Conservation (phyloP, 208 protist species). For the Zelonia costaricensis region DNA sequence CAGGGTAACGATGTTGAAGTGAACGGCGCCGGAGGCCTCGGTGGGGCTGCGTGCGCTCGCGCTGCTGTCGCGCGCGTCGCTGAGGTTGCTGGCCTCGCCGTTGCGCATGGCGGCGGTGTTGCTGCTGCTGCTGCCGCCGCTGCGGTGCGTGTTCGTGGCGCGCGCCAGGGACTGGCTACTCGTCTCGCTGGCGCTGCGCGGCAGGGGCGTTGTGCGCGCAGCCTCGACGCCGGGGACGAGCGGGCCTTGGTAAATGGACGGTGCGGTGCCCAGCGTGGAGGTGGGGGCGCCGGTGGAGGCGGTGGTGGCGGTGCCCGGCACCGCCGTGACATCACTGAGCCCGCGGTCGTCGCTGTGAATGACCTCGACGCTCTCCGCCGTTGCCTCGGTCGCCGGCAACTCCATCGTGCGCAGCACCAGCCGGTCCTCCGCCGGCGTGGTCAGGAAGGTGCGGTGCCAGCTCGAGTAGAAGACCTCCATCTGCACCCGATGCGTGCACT, state of each 20-base stretch:
- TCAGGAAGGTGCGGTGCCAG: conserved; percentile 49
- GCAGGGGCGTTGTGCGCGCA: neutral
- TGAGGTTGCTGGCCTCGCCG: neutral
- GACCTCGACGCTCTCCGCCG: conserved; percentile 22
- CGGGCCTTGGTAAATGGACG: neutral
- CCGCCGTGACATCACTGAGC: no score
- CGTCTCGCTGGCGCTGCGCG: conserved; percentile 7
- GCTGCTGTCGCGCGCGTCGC: conserved; percentile 1
- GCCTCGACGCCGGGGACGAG: neutral
- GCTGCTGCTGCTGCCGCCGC: neutral
- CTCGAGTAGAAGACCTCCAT: conserved; percentile 77
- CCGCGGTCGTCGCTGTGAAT: conserved; percentile 5
- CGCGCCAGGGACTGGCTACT: conserved; percentile 6
- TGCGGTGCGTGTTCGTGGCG: conserved; percentile 1
- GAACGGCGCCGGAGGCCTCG: conserved; percentile 17
- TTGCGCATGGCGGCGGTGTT: neutral
- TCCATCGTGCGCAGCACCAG: conserved; percentile 25
- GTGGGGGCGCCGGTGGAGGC: neutral
- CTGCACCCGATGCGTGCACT: conserved; percentile 62
- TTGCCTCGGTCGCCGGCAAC: conserved; percentile 19
- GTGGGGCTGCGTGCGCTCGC: conserved; percentile 1
- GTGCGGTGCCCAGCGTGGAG: neutral
- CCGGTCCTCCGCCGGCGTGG: conserved; percentile 27
- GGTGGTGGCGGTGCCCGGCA: neutral
- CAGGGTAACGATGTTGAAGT: conserved; percentile 44